Base-by-base conservation (phyloP, 1,284 basidiomycete species). In the Cryptococcus sp. region DNA sequence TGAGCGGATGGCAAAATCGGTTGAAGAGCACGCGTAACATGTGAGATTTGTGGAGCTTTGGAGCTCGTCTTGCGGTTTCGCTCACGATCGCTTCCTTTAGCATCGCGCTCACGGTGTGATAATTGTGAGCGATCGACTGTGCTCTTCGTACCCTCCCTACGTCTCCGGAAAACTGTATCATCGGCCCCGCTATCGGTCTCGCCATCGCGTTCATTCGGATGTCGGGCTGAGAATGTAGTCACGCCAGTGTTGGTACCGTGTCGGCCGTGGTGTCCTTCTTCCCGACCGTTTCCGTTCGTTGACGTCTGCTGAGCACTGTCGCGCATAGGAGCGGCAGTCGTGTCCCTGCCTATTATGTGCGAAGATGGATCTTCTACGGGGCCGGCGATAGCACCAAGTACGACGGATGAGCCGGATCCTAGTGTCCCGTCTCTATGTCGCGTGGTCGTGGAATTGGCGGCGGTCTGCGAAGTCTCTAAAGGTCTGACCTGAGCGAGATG, bases 401-500 rank as follows among this genome's bases (percentile, higher is more conserved):
- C 51, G 29, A 34, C 29, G 13, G 29, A 34, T 34, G 29, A 34
- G 29, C 29, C 29, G 13, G 29, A 34, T 34, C 29, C 29, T 34
- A 34, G 8, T 10, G 29, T 34, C 29, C 29, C 29, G 13, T 34
- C 29, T 34, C 29, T 34, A 44, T 44, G 41, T 19, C 41, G 41
- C n/a, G n/a, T 40, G 38, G 38, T 44, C n/a, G 41, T 44, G 7
- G 15, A 11, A 44, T 15, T 15, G 22, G 41, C 41, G 10, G 41
- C 41, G 15, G 41, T 22, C 22, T 44, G 41, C 4, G 50, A 17
- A 26, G 46, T 3, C 38, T 43, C 23, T 51, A 68, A 66, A 4
- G 64, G 50, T 46, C 44, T 54, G 26, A 57, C 65, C 48, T 66
- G 69, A 16, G 66, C 68, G n/a, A 71, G 56, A 54, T 65, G 65